phyloP scores from a whole-genome alignment of 306 rosid genomes.

The Quercus robur region DNA sequence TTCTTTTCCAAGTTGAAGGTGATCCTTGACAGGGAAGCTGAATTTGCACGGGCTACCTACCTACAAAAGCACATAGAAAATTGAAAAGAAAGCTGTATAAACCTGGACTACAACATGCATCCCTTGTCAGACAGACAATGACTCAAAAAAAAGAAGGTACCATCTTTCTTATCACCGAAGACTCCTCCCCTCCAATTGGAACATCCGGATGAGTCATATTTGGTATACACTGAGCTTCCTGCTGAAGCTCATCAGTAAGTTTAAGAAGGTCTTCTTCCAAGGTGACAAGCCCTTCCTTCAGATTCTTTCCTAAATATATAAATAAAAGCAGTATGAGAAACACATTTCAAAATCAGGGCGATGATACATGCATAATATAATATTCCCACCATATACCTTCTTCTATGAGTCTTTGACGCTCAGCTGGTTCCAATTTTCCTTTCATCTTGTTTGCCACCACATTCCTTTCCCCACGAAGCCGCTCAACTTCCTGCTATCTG shows the following conservation, averaged over 20 bases:
- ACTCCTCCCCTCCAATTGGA: constrained; percentile 93
- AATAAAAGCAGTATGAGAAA: neutral
- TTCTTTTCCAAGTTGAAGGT: constrained; percentile 84
- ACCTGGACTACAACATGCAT: neutral
- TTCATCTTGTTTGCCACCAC: constrained; percentile 92
- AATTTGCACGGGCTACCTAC: constrained; percentile 61
- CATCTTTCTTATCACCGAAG: constrained; percentile 55
- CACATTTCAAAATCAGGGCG: constrained; percentile 1
- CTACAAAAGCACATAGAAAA: constrained; percentile 36
- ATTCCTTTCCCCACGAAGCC: constrained; percentile 88
- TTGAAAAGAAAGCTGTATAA: constrained; percentile 17
- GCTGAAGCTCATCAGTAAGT: constrained; percentile 81
- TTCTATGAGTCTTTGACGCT: constrained; percentile 76
- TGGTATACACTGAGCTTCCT: constrained; percentile 82
- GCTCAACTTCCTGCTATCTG: constrained; percentile 99
- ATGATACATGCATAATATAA: constrained; percentile 1
- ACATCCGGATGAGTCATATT: constrained; percentile 87
- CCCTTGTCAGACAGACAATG: neutral
- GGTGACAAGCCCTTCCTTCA: constrained; percentile 72
- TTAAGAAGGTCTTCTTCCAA: constrained; percentile 85
- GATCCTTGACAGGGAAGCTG: constrained; percentile 80
- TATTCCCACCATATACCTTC: constrained; percentile 55
- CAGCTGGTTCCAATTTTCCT: constrained; percentile 75
- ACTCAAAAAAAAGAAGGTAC: constrained; percentile 33
- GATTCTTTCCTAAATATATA: constrained; percentile 62